These are phyloP conservation scores for Bathelium albidoporum DNA, from an alignment of 495 filamentous ascomycete genomes.

Conservation along the genomic window DNA sequence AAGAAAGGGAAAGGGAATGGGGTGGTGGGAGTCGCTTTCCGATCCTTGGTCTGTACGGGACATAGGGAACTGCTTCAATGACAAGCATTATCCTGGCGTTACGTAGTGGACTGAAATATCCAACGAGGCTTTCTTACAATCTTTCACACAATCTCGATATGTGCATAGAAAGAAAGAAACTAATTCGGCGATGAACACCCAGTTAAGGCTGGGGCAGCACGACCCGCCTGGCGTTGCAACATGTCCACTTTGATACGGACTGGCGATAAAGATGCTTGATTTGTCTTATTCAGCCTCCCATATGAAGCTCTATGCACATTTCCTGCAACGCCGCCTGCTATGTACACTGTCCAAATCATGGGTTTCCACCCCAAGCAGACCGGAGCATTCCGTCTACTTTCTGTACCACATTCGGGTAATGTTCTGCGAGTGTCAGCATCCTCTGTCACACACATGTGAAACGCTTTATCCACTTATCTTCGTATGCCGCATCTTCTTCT, in stretches of 20 bases:
- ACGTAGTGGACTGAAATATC: background rate
- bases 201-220: too few species aligned
- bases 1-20: background rate
- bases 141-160: background rate
- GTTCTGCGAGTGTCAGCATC: background rate
- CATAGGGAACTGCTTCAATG: background rate
- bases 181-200: too few species aligned
- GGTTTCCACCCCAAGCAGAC: background rate
- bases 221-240: too few species aligned
- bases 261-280: too few species aligned
- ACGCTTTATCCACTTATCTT: slow-evolving; percentile 32
- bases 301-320: background rate
- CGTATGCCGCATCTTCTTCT: slow-evolving; percentile 68
- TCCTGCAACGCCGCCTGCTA: background rate
- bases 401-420: slow-evolving; percentile 56
- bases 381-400: slow-evolving; percentile 32
- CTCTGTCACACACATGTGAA: too few species aligned
- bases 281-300: too few species aligned
- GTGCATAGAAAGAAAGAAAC: too few species aligned
- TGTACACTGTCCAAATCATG: background rate
- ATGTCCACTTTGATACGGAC: too few species aligned
- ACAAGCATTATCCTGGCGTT: background rate
- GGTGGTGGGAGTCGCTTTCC: background rate
- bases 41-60: background rate
- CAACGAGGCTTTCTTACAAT: background rate